A percentile compares a stretch with the other conserved stretches of the same genome.
Evolutionary conservation across 2,329 filamentous ascomycete genomes (phyloP).

Genomic region (Sclerotinia nivalis): DNA sequence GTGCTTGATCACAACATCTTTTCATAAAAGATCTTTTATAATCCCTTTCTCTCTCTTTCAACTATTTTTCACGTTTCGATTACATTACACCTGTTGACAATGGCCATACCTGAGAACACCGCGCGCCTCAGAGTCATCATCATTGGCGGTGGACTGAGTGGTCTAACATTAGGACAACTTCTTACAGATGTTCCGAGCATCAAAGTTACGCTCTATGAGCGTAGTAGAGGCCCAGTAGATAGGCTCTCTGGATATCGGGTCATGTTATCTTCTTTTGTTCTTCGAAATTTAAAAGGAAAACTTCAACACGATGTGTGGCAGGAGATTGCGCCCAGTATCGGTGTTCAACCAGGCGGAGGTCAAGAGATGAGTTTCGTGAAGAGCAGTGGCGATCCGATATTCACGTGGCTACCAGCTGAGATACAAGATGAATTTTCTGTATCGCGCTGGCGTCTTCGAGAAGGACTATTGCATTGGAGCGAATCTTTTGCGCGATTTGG

Average conservation of each 20-base stretch:
- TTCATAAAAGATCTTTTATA: not conserved
- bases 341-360: constrained; percentile 31
- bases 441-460: constrained; percentile 33
- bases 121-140: constrained; percentile 31
- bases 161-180: constrained; percentile 36
- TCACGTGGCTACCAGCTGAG: constrained; percentile 33
- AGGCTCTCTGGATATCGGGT: constrained; percentile 36
- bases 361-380: constrained; percentile 36
- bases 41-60: not conserved
- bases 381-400: constrained; percentile 33
- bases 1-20: not conserved
- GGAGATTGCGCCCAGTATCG: constrained; percentile 30
- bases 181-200: constrained; percentile 31
- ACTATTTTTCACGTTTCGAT: not conserved
- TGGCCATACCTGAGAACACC: not conserved
- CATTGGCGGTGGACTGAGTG: constrained; percentile 36
- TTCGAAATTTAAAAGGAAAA: constrained; percentile 32
- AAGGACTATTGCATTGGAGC: constrained; percentile 33
- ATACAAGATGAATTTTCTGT: constrained; percentile 35
- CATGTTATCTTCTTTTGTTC: constrained; percentile 36
- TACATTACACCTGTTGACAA: not conserved
- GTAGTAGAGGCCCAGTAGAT: constrained; percentile 27
- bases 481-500: constrained; percentile 40
- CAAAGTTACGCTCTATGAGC: constrained; percentile 35
- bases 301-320: constrained; percentile 32